A percentile compares a stretch with the other conserved stretches of the same genome.
These are phyloP conservation scores for Stephania yunnanensis DNA, from an alignment of 164 flowering plant genomes.

Conservation along the genomic window DNA sequence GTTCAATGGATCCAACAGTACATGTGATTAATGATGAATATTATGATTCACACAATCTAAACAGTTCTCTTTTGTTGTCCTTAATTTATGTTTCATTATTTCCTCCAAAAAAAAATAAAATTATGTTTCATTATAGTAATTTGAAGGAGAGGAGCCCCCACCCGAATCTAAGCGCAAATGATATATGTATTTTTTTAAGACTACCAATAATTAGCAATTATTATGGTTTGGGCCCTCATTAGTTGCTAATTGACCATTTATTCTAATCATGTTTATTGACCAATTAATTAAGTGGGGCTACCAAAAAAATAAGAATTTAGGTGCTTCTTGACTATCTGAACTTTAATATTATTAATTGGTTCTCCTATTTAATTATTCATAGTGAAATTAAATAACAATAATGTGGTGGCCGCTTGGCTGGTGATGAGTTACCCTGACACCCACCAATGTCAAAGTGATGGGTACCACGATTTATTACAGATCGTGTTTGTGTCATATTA, in stretches of 20 bases:
- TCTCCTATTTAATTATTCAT: neutral
- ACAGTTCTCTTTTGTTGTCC: neutral
- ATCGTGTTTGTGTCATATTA: too few species aligned
- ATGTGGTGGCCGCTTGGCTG: too few species aligned
- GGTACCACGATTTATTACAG: too few species aligned
- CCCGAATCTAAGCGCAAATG: neutral
- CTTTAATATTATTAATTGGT: neutral
- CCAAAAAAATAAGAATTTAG: neutral
- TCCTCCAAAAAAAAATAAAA: too few species aligned
- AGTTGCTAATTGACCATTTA: neutral
- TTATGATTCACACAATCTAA: neutral
- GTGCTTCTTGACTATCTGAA: neutral
- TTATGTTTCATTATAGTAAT: too few species aligned
- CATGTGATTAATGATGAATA: neutral
- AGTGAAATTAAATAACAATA: too few species aligned
- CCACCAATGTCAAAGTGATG: too few species aligned
- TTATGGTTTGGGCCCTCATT: neutral
- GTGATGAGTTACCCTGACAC: too few species aligned
- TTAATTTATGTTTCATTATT: neutral
- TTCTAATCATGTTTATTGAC: neutral
- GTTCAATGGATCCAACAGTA: neutral
- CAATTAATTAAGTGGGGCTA: neutral
- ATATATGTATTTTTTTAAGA: neutral
- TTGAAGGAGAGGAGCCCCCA: neutral
- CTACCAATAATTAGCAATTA: neutral